Percentiles rank a stretch among this genome's conserved stretches.
These are phyloP conservation scores for Punica granatum DNA, from an alignment of 345 rosid species.

Conservation along the genomic window DNA sequence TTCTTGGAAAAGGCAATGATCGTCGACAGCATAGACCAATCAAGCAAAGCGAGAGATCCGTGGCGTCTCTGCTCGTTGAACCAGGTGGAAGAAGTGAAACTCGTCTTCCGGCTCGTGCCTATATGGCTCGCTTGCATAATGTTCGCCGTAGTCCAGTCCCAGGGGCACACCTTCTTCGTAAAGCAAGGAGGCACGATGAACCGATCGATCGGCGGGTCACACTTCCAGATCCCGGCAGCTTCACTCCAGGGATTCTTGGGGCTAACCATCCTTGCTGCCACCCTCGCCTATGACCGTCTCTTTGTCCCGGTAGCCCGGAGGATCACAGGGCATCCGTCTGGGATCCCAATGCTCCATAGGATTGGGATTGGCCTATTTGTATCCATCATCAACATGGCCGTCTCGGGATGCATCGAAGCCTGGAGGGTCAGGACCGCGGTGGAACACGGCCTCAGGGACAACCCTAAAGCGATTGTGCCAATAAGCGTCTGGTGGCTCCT, in stretches of 20 bases:
- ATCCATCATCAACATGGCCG: constrained; percentile 48
- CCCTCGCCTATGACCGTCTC: constrained; percentile 55
- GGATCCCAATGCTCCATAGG: constrained; percentile 73
- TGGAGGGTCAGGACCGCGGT: constrained; percentile 49
- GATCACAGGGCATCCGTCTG: constrained; percentile 54
- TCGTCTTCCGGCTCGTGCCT: constrained; percentile 58
- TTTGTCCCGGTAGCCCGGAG: constrained; percentile 55
- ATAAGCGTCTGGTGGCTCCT: constrained; percentile 76
- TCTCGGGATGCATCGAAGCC: constrained; percentile 57
- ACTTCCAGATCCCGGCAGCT: constrained; percentile 68
- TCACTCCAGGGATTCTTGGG: constrained; percentile 66
- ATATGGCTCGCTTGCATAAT: constrained; percentile 73
- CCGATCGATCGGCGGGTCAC: constrained; percentile 41
- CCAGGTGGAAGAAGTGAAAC: constrained; percentile 92
- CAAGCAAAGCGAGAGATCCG: constrained; percentile 37
- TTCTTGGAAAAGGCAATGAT: constrained; percentile 76
- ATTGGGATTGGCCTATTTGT: constrained; percentile 67
- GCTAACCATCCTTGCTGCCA: constrained; percentile 49
- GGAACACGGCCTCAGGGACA: constrained; percentile 41
- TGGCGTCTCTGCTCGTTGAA: constrained; percentile 74
- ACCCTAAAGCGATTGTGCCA: constrained; percentile 49
- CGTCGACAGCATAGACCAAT: constrained; percentile 40
- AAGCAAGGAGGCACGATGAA: constrained; percentile 78
- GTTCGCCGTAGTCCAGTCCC: constrained; percentile 54
- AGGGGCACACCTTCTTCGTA: constrained; percentile 68